Base-by-base conservation (phyloP, 257 asterid species). In the Scutellaria galericulata region DNA sequence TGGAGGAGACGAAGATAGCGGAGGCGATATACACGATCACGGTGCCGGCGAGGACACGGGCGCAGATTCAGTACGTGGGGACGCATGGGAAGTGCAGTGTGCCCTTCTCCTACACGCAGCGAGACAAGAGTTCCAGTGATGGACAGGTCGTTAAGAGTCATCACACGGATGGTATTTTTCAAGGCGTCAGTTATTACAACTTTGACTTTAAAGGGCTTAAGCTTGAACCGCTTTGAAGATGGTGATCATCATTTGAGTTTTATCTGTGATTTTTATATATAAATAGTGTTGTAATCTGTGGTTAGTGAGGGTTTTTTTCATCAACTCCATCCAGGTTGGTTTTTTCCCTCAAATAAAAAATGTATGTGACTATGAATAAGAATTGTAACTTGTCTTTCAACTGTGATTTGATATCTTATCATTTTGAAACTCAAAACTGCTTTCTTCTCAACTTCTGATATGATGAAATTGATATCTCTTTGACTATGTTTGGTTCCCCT, bases 61-160 rank as follows among this genome's bases (percentile, higher is more conserved):
- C 31, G 5, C 15, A 42, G 11, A 40, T 56, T 1, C 15, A 56
- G 12, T 56, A 56, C 12, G 42, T 56, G 7, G 63, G 42, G 8
- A 56, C 63, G 8, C 63, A 56, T 39, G 63, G 42, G 3, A 56
- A 14, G 18, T 56, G 63, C 63, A 56, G 63, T 11, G 42, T 56
- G 7, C 63, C 63, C 1, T 56, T 56, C 14, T 4, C 63, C 9
- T 56, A 56, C 15, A 56, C 42, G 7, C 63, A 56, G 13, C 18
- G 42, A 27, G 42, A 56, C 41, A 56, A 5, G 63, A 56, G 63
- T 10, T 56, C 63, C 5, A 56, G 41, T 6, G 63, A 56, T 35
- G 63, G 63, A 5, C n/a, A 35, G 14, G 9, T 56, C 12, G 41
- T 56, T 0, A 14, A 42, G 15, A 1, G 31, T 27, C 6, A 35